A percentile compares a stretch with the other conserved stretches of the same genome.
These are phyloP conservation scores for Neurospora sp. DNA, from an alignment of 495 filamentous ascomycete species.

Conservation along the genomic window DNA sequence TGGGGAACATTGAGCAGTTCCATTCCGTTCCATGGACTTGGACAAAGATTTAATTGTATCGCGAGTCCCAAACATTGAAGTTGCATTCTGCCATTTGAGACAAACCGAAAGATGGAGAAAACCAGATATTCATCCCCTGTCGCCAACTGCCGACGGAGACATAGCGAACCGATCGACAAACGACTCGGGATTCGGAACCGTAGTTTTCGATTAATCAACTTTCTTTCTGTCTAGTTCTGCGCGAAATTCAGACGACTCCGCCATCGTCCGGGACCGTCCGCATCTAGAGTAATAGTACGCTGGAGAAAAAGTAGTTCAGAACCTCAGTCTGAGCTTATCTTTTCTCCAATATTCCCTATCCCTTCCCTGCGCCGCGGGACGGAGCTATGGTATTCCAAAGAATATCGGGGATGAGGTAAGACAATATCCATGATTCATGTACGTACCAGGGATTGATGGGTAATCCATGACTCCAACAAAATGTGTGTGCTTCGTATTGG, in stretches of 20 bases:
- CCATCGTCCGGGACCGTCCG: not conserved
- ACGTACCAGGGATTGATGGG: not conserved
- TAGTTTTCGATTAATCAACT: not conserved
- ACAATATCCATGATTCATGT: not conserved
- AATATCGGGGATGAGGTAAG: not conserved
- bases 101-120: not conserved
- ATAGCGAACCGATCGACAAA: not conserved
- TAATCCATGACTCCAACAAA: not conserved
- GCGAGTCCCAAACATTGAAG: not conserved
- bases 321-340: not conserved
- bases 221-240: not conserved
- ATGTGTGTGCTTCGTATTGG: not conserved
- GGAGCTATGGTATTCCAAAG: not conserved
- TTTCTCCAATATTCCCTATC: not conserved
- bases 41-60: not conserved
- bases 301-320: not conserved
- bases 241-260: not conserved
- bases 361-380: not conserved
- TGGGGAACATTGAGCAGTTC: not conserved
- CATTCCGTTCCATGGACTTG: not conserved
- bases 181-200: not conserved
- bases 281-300: too few species aligned
- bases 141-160: not conserved
- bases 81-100: not conserved
- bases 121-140: not conserved